Percentiles rank a stretch among this genome's conserved stretches.
Evolutionary conservation across 2,329 filamentous ascomycete species (phyloP).

Genomic region (Fusarium fujikuroi): DNA sequence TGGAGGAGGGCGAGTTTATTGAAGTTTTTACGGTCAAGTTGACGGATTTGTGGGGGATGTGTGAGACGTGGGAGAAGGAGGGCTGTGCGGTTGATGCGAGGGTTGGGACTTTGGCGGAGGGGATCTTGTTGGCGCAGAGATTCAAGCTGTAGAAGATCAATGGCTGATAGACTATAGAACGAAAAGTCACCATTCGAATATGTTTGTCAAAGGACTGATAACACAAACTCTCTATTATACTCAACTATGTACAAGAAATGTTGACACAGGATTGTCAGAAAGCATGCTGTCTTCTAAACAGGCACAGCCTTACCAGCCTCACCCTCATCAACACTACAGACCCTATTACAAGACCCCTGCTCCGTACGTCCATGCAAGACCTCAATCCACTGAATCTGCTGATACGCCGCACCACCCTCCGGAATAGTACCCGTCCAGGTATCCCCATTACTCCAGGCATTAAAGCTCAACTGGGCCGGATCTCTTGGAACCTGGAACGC

Average conservation of each 20-base stretch:
- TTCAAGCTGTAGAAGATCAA: conserved; percentile 53
- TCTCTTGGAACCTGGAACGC: conserved; percentile 65
- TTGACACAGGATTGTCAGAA: background rate
- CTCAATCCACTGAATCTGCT: conserved; percentile 71
- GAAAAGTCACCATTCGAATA: background rate
- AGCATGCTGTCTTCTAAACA: conserved; percentile 11
- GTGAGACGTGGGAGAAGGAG: conserved; percentile 72
- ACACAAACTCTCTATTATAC: background rate
- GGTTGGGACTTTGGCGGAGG: conserved; percentile 81
- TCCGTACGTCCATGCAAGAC: conserved; percentile 59
- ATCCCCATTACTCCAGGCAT: conserved; percentile 69
- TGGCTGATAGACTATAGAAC: background rate
- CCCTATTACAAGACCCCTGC: conserved; percentile 22
- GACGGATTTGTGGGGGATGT: conserved; percentile 71
- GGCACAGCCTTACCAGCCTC: conserved; percentile 53
- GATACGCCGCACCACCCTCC: conserved; percentile 58
- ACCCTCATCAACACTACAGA: conserved; percentile 45
- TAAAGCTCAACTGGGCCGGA: conserved; percentile 62
- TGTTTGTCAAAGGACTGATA: background rate
- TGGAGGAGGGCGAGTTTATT: conserved; percentile 86
- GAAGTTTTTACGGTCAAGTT: conserved; percentile 79
- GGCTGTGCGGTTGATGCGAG: conserved; percentile 84
- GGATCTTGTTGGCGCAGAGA: conserved; percentile 76
- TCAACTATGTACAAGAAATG: conserved; percentile 6
- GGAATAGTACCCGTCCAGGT: conserved; percentile 67